A percentile compares a stretch with the other conserved stretches of the same genome.
phyloP scores from a whole-genome alignment of 2,329 filamentous ascomycete genomes.

The Aspergillus felis region DNA sequence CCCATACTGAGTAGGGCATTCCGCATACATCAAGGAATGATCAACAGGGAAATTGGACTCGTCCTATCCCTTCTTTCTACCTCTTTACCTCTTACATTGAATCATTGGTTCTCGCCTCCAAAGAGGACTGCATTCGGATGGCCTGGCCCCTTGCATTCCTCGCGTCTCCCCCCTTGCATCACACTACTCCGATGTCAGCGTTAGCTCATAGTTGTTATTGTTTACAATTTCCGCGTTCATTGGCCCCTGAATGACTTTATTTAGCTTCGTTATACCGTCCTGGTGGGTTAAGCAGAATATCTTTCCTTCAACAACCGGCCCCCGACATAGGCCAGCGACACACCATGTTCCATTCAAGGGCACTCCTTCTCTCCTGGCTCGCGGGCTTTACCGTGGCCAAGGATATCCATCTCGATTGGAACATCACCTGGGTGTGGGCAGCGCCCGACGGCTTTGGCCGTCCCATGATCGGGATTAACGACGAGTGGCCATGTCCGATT shows the following conservation, averaged over 20 bases:
- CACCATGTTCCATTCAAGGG: not conserved
- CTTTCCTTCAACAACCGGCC: not conserved
- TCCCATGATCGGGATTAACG: constrained; percentile 71
- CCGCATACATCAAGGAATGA: not conserved
- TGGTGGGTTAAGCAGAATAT: not conserved
- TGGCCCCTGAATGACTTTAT: not conserved
- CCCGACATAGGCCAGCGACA: not conserved
- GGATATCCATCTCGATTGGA: constrained; percentile 42
- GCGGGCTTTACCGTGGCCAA: constrained; percentile 3
- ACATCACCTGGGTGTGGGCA: constrained; percentile 66
- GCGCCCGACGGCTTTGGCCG: constrained; percentile 67
- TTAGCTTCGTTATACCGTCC: not conserved
- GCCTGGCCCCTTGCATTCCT: not conserved
- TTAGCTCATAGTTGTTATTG: not conserved
- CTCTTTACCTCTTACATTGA: no score
- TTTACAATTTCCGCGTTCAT: not conserved
- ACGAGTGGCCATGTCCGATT: constrained; percentile 68
- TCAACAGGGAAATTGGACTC: not conserved
- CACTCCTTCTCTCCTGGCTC: not conserved
- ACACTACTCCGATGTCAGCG: not conserved
- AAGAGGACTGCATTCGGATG: not conserved
- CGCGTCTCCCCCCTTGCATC: not conserved
- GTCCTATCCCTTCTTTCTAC: not conserved
- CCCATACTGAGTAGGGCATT: not conserved
- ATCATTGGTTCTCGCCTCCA: not conserved